These are phyloP conservation scores for Erysimum cheiri DNA, from an alignment of 441 rosid species.

Conservation along the genomic window DNA sequence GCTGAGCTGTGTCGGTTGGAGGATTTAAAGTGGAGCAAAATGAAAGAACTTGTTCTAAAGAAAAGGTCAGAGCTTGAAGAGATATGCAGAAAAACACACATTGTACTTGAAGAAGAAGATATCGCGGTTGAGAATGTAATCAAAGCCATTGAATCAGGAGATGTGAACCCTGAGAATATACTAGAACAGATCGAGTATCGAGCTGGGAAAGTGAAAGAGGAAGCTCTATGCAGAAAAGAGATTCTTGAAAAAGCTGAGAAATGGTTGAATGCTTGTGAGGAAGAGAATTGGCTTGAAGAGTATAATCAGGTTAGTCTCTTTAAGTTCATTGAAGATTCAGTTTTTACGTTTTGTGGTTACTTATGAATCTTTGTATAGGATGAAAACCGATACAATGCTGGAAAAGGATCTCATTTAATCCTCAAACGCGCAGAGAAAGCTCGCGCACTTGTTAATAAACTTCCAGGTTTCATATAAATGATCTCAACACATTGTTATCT, in stretches of 20 bases:
- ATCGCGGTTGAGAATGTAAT: conserved; percentile 57
- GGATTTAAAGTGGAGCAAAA: conserved; percentile 80
- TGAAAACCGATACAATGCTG: conserved; percentile 84
- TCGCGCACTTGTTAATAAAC: conserved; percentile 74
- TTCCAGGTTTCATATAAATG: conserved; percentile 55
- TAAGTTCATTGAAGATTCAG: neutral
- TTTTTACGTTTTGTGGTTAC: conserved; percentile 12
- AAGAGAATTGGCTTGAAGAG: conserved; percentile 94
- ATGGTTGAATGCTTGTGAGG: conserved; percentile 85
- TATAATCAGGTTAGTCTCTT: conserved; percentile 54
- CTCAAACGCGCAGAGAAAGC: conserved; percentile 96
- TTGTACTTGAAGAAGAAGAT: conserved; percentile 67
- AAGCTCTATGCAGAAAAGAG: conserved; percentile 83
- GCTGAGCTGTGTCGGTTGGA: conserved; percentile 78
- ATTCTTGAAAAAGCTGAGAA: conserved; percentile 85
- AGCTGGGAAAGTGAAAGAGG: conserved; percentile 79
- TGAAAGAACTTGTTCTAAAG: conserved; percentile 88
- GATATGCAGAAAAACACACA: conserved; percentile 77
- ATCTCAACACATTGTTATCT: conserved; percentile 14
- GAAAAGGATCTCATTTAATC: conserved; percentile 82
- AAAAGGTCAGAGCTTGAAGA: conserved; percentile 84
- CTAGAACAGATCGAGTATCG: conserved; percentile 73
- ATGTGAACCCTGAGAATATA: conserved; percentile 57
- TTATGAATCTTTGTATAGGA: conserved; percentile 54
- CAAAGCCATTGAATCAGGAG: conserved; percentile 75